phyloP scores from a whole-genome alignment of 441 rosid genomes.

The Breynia disticha region DNA sequence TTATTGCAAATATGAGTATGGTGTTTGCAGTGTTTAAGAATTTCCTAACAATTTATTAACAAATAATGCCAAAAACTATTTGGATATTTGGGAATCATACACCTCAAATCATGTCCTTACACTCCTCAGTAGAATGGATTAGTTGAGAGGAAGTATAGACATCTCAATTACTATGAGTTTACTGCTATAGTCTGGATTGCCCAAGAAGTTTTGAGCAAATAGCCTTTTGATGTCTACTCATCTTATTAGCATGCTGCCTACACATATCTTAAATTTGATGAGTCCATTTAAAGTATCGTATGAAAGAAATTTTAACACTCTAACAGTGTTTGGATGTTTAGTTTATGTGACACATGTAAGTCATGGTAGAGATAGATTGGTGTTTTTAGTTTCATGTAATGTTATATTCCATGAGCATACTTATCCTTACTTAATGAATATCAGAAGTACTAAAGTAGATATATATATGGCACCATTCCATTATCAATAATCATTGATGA shows the following conservation, averaged over 20 bases:
- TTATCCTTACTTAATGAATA: too few relatives aligned
- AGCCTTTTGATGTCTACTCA: not conserved
- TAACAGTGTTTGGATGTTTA: not conserved
- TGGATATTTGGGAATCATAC: not conserved
- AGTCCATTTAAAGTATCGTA: not conserved
- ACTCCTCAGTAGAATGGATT: slow-evolving; percentile 5
- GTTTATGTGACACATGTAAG: not conserved
- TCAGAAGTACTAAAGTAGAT: too few relatives aligned
- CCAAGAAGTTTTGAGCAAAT: not conserved
- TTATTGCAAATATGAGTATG: not conserved
- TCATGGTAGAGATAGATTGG: not conserved
- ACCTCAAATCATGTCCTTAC: not conserved
- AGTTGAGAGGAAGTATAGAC: too few relatives aligned
- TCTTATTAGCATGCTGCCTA: not conserved
- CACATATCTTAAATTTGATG: not conserved
- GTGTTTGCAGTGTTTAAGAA: not conserved
- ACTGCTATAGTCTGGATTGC: not conserved
- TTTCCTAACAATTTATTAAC: not conserved
- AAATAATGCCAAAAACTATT: not conserved
- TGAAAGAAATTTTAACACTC: too few relatives aligned
- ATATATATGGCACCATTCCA: not conserved
- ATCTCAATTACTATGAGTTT: not conserved
- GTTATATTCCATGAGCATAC: not conserved
- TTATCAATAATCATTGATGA: not conserved
- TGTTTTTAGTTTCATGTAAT: not conserved